Percentiles rank a stretch among this genome's conserved stretches.
These are phyloP conservation scores for Plicaturopsis crispa DNA, from an alignment of 768 basidiomycete genomes.

Conservation along the genomic window DNA sequence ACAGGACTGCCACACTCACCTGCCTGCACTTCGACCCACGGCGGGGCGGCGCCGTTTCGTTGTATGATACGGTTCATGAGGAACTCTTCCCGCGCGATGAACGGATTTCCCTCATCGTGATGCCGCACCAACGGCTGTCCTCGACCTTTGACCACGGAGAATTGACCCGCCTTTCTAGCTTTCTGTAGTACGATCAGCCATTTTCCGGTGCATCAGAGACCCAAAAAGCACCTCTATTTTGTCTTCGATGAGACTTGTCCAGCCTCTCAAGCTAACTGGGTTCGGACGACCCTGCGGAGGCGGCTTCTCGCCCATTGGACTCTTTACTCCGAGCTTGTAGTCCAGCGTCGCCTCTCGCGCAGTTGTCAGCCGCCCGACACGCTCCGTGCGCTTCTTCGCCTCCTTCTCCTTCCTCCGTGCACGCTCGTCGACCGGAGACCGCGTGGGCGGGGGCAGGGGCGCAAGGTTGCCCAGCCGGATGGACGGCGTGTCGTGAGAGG, in stretches of 20 bases:
- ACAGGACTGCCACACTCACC: conserved; percentile 29
- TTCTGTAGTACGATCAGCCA: conserved; percentile 29
- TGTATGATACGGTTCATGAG: conserved; percentile 84
- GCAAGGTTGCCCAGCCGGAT: conserved; percentile 46
- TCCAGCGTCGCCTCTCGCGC: conserved; percentile 73
- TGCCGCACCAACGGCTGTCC: conserved; percentile 40
- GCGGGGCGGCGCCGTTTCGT: conserved; percentile 73
- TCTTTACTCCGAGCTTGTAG: conserved; percentile 57
- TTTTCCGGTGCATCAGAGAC: neutral
- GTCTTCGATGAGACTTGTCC: conserved; percentile 71
- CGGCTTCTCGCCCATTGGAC: conserved; percentile 1
- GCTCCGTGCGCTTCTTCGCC: conserved; percentile 39
- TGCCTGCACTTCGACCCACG: conserved; percentile 79
- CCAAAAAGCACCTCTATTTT: conserved; percentile 56
- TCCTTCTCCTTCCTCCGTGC: conserved; percentile 40
- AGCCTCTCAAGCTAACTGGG: conserved; percentile 64
- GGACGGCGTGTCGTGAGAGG: conserved; percentile 44
- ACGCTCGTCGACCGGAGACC: conserved; percentile 24
- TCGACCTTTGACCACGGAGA: conserved; percentile 65
- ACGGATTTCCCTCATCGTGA: conserved; percentile 48
- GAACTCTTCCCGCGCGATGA: conserved; percentile 61
- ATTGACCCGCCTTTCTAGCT: conserved; percentile 60
- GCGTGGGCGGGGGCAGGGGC: conserved; percentile 11
- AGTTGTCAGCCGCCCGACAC: conserved; percentile 46
- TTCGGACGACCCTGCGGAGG: conserved; percentile 28